These are phyloP conservation scores for Penicillium canescens DNA, from an alignment of 495 filamentous ascomycete species.

Conservation along the genomic window DNA sequence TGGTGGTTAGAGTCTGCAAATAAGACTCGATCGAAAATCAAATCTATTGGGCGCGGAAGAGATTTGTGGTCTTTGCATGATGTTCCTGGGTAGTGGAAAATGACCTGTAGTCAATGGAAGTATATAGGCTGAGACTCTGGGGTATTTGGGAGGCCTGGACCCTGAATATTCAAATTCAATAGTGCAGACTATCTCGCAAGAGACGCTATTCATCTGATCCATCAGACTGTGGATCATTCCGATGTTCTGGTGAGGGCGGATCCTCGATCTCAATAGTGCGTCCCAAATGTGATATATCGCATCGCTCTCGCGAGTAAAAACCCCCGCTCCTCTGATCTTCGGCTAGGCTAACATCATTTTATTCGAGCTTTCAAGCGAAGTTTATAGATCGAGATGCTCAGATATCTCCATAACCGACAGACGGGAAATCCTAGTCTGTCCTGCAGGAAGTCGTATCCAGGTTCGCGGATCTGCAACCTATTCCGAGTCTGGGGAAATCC, in stretches of 20 bases:
- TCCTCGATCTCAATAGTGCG: constrained; percentile 21
- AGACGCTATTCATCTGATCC: constrained; percentile 25
- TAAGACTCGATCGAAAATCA: not conserved
- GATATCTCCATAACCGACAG: not conserved
- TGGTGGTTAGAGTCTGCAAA: constrained; percentile 19
- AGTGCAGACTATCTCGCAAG: constrained; percentile 17
- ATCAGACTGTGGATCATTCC: constrained; percentile 6
- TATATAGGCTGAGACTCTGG: not conserved
- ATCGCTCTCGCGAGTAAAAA: constrained; percentile 2
- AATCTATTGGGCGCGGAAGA: constrained; percentile 2
- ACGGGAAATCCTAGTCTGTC: not conserved
- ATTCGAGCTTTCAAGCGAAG: not conserved
- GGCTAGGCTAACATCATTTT: not conserved
- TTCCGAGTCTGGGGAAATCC: not conserved
- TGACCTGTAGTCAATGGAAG: not conserved
- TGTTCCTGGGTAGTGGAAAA: not conserved
- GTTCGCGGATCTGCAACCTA: constrained; percentile 1
- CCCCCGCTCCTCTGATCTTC: constrained; percentile 11
- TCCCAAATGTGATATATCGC: constrained; percentile 26
- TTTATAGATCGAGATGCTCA: not conserved
- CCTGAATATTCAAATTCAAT: constrained; percentile 4
- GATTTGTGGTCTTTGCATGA: not conserved
- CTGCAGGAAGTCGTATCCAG: not conserved
- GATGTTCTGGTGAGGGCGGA: constrained; percentile 10
- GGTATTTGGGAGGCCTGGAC: not conserved